Conservation (phyloP, 2,329 filamentous ascomycete species). For the Trichoderma semiorbis region DNA sequence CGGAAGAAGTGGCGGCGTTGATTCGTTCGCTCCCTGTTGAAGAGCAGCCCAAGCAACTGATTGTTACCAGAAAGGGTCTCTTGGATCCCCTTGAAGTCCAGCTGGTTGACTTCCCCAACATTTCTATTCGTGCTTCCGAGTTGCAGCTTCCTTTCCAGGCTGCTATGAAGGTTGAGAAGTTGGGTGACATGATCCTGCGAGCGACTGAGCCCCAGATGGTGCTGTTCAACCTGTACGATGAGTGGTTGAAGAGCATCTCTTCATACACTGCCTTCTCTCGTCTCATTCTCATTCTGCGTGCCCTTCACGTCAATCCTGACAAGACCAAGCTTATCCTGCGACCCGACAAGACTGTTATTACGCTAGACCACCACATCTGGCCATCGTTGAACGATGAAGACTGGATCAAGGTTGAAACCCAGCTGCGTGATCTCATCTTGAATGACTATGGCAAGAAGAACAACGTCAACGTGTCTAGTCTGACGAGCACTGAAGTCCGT, state of each 20-base stretch:
- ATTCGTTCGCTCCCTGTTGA: conserved; percentile 94
- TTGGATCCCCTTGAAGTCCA: conserved; percentile 97
- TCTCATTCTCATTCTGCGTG: conserved; percentile 86
- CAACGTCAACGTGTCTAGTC: conserved; percentile 95
- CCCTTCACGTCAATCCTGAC: conserved; percentile 94
- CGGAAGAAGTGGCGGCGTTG: conserved; percentile 96
- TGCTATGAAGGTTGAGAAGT: conserved; percentile 99
- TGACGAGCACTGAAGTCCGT: conserved; percentile 94
- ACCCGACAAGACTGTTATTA: conserved; percentile 97
- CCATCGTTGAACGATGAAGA: conserved; percentile 90
- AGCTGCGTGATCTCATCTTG: conserved; percentile 89
- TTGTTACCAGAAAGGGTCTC: conserved; percentile 95
- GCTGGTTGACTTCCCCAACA: conserved; percentile 96
- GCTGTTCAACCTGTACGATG: conserved; percentile 96
- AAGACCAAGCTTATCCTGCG: conserved; percentile 95
- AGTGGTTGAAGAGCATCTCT: conserved; percentile 97
- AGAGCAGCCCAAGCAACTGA: conserved; percentile 97
- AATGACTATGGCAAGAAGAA: conserved; percentile 99
- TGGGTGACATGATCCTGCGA: conserved; percentile 97
- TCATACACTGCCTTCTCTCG: conserved; percentile 98
- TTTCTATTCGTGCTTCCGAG: conserved; percentile 95
- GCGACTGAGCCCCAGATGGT: conserved; percentile 99
- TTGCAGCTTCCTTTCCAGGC: conserved; percentile 97
- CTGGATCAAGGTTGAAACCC: conserved; percentile 99
- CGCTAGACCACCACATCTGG: conserved; percentile 99